Base-by-base conservation (phyloP, 2,329 filamentous ascomycete genomes). In the Cladophialophora immunda region DNA sequence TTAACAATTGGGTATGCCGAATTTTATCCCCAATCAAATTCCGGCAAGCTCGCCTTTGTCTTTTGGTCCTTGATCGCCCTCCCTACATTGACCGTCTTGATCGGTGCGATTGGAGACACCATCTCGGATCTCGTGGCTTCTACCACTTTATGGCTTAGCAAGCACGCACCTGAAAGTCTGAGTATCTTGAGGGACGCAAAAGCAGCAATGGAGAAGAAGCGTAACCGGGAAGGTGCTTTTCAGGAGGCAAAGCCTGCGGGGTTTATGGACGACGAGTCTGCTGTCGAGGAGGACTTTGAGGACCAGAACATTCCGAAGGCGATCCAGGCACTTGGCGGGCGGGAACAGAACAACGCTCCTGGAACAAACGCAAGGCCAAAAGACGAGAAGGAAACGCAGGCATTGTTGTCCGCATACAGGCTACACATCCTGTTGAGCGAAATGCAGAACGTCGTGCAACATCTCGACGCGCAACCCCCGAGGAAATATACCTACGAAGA, bases 1-100 rank as follows among this genome's bases (percentile, higher is more conserved):
- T 69, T 80, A 11, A 80, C 78, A 6, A 80, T 80, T n/a, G 78
- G 78, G 2, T 80, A 77, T 53, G 78, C 78, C 4, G 78, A 80
- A 62, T 70, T 78, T 41, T 75, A 72, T 34, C 75, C 76, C 0
- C 68, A 72, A 27, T 76, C 72, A 56, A 77, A 75, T 38, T 74
- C 78, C 53, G 78, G 76, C 2, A 79, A 77, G 63, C 71, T 77
- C 1, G 78, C 78, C 55, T 80, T 80, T 58, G 78, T 80, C 6
- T 75, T 80, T 45, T 80, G 78, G 78, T 78, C 78, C 11, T 68
- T 80, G 11, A 73, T 80, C 15, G 78, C 78, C 19, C 73, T 80
- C 2, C 78, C 78, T 15, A 76, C 78, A 2, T 75, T 79, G 53
- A 80, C 78, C 0, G 77, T 80, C 15, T 73, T 80, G n/a, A 78